Base-by-base conservation (phyloP, 306 rosid species). In the Prunus campanulata region DNA sequence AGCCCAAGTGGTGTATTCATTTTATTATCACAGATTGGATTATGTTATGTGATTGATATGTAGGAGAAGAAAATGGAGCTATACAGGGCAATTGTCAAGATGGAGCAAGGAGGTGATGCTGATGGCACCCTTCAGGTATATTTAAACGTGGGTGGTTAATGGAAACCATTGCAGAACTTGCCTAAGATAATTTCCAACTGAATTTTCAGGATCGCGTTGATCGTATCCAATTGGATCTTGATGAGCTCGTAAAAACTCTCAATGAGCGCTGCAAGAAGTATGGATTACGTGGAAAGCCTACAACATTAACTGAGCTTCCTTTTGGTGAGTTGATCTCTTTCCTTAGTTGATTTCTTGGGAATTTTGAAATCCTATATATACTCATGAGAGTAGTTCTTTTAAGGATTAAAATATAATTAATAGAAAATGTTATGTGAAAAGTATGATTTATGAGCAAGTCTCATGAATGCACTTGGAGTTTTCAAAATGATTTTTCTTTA, bases 1-100 rank as follows among this genome's bases (percentile, higher is more conserved):
- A 22, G 52, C 76, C 39, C n/a, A 20, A 56, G 55, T 16, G 24
- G 11, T 29, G 11, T 15, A 8, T 72, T 44, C 54, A 13, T 39
- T 63, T 22, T 54, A 13, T 39, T 20, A 60, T 60, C 46, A 47
- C 24, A 10, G 19, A 2, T 15, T 20, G 11, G 49, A 18, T 18
- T 35, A 59, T 82, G 78, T 70, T 75, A 25, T 60, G 29, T 63
- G 39, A 76, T 51, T 47, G 25, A 29, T 76, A 55, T 77, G 73
- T 54, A 92, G 97, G 97, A 88, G 91, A 96, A 83, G 86, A 96
- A 96, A 88, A 80, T 93, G 93, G 99, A 96, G 79, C 80, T 92
- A 74, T 93, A 96, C 81, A 87, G 87, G 78, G 90, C 96, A 50
- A 86, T 96, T 88, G 90, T 84, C 78, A 91, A 96, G 82, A 82